phyloP scores from a whole-genome alignment of 2,329 filamentous ascomycete genomes.

The Fusarium zealandicum region DNA sequence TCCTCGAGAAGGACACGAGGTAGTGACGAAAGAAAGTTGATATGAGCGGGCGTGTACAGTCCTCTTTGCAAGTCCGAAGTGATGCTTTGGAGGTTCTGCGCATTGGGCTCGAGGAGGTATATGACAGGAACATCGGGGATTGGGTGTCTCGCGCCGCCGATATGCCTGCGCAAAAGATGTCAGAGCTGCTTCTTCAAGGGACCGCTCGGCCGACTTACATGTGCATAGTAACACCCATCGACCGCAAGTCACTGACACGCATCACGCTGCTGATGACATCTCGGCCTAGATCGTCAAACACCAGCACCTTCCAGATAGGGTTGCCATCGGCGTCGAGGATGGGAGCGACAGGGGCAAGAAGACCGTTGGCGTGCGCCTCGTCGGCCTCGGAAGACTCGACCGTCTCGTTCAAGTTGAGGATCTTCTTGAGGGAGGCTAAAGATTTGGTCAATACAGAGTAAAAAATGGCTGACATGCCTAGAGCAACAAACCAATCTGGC shows the following conservation, averaged over 20 bases:
- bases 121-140: constrained; percentile 97
- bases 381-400: constrained; percentile 65
- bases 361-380: constrained; percentile 68
- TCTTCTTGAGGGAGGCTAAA: constrained; percentile 88
- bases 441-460: constrained; percentile 7
- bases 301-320: constrained; percentile 96
- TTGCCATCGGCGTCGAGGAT: constrained; percentile 87
- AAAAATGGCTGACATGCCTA: neutral
- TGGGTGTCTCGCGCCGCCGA: constrained; percentile 80
- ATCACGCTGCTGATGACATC: constrained; percentile 98
- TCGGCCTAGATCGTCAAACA: constrained; percentile 89
- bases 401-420: constrained; percentile 91
- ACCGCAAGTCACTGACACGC: constrained; percentile 88
- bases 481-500: constrained; percentile 54
- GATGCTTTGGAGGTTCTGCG: constrained; percentile 80
- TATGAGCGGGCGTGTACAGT: constrained; percentile 90
- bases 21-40: constrained; percentile 96
- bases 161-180: constrained; percentile 65
- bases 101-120: constrained; percentile 91
- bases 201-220: constrained; percentile 62
- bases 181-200: constrained; percentile 28
- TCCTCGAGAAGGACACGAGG: constrained; percentile 91
- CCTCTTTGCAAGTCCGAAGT: constrained; percentile 85
- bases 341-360: constrained; percentile 74
- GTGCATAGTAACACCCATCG: constrained; percentile 96